Evolutionary conservation across 2,329 filamentous ascomycete species (phyloP).

Genomic region (Capronia americana): DNA sequence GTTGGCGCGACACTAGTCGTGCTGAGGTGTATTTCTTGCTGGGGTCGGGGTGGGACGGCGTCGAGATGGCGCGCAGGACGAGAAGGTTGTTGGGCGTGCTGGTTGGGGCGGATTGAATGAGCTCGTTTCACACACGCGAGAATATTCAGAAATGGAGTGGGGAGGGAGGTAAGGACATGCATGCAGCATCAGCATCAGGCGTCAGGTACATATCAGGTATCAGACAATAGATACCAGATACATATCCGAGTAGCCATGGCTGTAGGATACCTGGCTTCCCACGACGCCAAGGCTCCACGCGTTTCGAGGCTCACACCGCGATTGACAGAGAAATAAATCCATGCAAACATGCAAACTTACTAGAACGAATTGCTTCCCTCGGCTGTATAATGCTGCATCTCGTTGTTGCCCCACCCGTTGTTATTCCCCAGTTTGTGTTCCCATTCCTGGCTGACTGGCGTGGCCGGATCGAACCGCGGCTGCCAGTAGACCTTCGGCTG

Average conservation of each 20-base stretch:
- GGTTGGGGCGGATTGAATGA: background rate
- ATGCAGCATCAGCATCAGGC: too few relatives aligned
- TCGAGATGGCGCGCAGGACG: slow-evolving; percentile 36
- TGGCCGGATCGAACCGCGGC: slow-evolving; percentile 33
- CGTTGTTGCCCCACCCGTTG: slow-evolving; percentile 41
- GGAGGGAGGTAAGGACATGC: background rate
- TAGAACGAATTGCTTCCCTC: slow-evolving; percentile 35
- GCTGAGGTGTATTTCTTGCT: slow-evolving; percentile 38
- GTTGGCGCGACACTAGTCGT: slow-evolving; percentile 38
- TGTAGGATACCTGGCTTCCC: too few relatives aligned
- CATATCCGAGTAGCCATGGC: too few relatives aligned
- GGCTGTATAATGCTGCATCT: slow-evolving; percentile 38
- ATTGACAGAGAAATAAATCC: too few relatives aligned
- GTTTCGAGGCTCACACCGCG: too few relatives aligned
- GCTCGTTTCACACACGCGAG: background rate
- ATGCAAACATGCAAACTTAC: slow-evolving; percentile 21
- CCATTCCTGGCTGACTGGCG: slow-evolving; percentile 33
- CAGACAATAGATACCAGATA: too few relatives aligned
- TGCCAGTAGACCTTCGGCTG: slow-evolving; percentile 36
- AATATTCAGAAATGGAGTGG: background rate
- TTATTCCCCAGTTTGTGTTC: slow-evolving; percentile 39
- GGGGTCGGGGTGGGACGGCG: slow-evolving; percentile 31
- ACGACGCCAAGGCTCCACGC: too few relatives aligned
- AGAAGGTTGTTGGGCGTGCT: slow-evolving; percentile 37
- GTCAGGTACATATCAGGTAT: too few relatives aligned